Evolutionary conservation across 805 yeast genomes (phyloP).

Genomic region (Komagataella mondaviorum): DNA sequence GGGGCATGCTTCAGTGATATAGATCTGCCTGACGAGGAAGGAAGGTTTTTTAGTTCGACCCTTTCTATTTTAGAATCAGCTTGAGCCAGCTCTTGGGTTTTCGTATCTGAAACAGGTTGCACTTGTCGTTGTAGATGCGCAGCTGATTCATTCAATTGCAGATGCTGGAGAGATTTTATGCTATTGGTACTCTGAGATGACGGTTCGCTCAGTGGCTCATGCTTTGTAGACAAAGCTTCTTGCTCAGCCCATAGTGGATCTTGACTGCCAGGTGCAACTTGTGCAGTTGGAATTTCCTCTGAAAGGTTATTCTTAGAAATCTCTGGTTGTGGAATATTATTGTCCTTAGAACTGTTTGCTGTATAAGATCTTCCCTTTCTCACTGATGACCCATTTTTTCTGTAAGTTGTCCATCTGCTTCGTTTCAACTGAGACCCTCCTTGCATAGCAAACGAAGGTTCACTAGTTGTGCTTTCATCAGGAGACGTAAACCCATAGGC

Average conservation of each 20-base stretch:
- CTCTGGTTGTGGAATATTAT: not conserved
- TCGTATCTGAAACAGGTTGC: not conserved
- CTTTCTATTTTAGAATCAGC: not conserved
- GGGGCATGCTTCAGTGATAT: not conserved
- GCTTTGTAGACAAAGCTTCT: not conserved
- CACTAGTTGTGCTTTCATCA: conserved; percentile 1
- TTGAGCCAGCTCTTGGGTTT: not conserved
- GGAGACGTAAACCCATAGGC: conserved; percentile 17
- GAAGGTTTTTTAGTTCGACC: not conserved
- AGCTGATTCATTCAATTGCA: not conserved
- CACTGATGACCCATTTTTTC: conserved; percentile 17
- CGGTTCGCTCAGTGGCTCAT: not conserved
- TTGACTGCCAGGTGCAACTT: not conserved
- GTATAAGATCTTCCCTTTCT: conserved; percentile 5
- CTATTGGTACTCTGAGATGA: not conserved
- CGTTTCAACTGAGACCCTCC: conserved; percentile 18
- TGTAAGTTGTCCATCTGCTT: conserved; percentile 36
- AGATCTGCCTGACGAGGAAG: not conserved
- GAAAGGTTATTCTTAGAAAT: not conserved
- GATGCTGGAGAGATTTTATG: not conserved
- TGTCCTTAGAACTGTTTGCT: not conserved
- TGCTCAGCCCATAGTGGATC: not conserved
- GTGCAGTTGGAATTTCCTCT: not conserved
- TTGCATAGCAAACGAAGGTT: conserved; percentile 3
- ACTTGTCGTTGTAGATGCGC: not conserved